phyloP scores from a whole-genome alignment of 2,329 filamentous ascomycete genomes.

The Aspergillus pseudoglaucus region DNA sequence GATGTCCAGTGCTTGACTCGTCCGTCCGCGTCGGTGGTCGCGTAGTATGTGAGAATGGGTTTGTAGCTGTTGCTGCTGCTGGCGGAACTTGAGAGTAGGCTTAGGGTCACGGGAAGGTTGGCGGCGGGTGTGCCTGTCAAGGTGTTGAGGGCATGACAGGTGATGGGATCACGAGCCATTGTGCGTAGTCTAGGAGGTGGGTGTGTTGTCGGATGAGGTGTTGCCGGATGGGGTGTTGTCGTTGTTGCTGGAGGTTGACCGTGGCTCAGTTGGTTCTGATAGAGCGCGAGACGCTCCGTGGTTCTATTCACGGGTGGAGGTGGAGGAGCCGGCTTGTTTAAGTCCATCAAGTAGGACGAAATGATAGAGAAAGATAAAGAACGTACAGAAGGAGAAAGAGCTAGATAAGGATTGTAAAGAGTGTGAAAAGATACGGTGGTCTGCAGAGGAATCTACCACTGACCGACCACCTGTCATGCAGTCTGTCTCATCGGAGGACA shows the following conservation, averaged over 20 bases:
- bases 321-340: constrained; percentile 14
- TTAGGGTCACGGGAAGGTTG: constrained; percentile 44
- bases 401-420: neutral
- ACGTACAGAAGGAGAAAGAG: constrained; percentile 2
- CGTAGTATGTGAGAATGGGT: constrained; percentile 26
- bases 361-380: constrained; percentile 1
- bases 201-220: constrained; percentile 4
- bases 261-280: constrained; percentile 25
- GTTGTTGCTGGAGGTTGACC: constrained; percentile 9
- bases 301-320: constrained; percentile 18
- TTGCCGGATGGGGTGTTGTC: constrained; percentile 6
- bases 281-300: constrained; percentile 27
- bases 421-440: neutral
- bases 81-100: constrained; percentile 51
- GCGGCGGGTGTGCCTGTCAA: constrained; percentile 40
- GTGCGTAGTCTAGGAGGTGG: constrained; percentile 6
- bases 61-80: constrained; percentile 13
- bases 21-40: constrained; percentile 41
- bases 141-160: constrained; percentile 47
- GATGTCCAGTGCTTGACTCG: constrained; percentile 40
- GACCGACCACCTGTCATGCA: constrained; percentile 14
- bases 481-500: constrained; percentile 25
- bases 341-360: constrained; percentile 17
- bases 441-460: constrained; percentile 9
- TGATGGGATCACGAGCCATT: constrained; percentile 42